Evolutionary conservation across 1,139 yeast species (phyloP), one percentile per base, ranked within the genome.

Genomic region (Yamadazyma kanchanaburiensis): DNA sequence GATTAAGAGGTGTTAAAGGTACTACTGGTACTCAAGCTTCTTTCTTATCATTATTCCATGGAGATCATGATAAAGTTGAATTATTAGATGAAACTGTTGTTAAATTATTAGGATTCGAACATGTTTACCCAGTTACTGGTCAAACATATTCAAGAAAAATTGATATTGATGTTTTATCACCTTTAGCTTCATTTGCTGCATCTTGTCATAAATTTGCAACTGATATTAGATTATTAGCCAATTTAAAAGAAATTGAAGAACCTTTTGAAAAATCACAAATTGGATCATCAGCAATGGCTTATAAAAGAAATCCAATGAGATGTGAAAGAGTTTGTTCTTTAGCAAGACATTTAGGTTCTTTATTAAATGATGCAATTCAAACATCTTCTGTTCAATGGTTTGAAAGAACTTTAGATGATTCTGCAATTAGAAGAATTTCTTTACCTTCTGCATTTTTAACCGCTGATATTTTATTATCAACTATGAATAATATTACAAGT

Each of bases 241-340:
- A 91, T 64, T 77, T 91, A 69, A 91, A 91, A 68, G 98, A 91
- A 68, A 66, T 91, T 45, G 98, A 94, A 68, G 99, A 91, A 62
- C 99, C 99, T 17, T 94, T 91, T 58, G 98, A 91, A 70, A 87
- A 86, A 65, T 80, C 91, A 15, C 99, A 91, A 70, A 91, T 91
- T 55, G 99, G 99, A 24, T 89, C 97, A 13, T 77, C 89, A 36
- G 98, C 98, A 24, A 91, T 91, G 99, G 99, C 99, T 17, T 91
- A 91, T 73, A 91, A 91, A 77, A 85, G 99, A 69, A 91, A 91
- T 70, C 99, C 99, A 60, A 91, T 91, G 99, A 83, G 99, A 70
- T 83, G 94, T 56, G 99, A 91, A 70, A 82, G 99, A 60, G 97
- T 91, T 38, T 91, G 99, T 67, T 91, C 98, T 15, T 74, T 94